Percentiles rank a stretch among this genome's conserved stretches.
Conservation (phyloP, 257 asterid species). For the Solanum tarijense region DNA sequence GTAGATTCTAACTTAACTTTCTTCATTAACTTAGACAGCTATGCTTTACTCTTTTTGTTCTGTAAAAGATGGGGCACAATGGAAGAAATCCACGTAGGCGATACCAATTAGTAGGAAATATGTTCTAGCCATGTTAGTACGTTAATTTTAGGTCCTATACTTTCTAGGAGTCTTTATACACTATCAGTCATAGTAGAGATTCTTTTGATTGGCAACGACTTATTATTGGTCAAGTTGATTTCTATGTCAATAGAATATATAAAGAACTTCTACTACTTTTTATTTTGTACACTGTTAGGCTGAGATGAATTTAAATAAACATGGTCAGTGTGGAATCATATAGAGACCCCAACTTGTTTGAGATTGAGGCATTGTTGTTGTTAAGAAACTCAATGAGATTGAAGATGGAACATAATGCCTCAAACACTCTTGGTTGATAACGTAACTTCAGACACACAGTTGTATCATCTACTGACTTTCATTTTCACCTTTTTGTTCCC, state of each 20-base stretch:
- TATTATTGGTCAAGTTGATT: neutral
- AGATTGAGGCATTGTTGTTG: neutral
- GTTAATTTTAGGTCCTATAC: neutral
- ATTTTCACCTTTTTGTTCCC: neutral
- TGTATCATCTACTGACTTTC: neutral
- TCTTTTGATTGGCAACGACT: neutral
- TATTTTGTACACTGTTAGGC: neutral
- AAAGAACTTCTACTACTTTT: neutral
- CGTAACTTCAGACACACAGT: neutral
- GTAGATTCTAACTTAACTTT: neutral
- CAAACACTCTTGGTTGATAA: neutral
- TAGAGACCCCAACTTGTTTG: neutral
- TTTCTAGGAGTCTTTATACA: neutral
- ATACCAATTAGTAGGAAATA: neutral
- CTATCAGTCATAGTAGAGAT: neutral
- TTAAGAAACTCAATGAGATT: neutral
- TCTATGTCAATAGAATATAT: neutral
- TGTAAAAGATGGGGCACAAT: neutral
- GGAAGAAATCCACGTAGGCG: neutral
- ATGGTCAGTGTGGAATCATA: neutral
- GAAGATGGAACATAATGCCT: neutral
- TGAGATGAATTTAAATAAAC: neutral
- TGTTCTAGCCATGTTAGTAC: neutral
- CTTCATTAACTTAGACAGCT: neutral
- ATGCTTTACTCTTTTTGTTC: neutral